A percentile compares a stretch with the other conserved stretches of the same genome.
Evolutionary conservation across 768 basidiomycete species (phyloP).

Genomic region (Tylopilus cervinicoccineus): DNA sequence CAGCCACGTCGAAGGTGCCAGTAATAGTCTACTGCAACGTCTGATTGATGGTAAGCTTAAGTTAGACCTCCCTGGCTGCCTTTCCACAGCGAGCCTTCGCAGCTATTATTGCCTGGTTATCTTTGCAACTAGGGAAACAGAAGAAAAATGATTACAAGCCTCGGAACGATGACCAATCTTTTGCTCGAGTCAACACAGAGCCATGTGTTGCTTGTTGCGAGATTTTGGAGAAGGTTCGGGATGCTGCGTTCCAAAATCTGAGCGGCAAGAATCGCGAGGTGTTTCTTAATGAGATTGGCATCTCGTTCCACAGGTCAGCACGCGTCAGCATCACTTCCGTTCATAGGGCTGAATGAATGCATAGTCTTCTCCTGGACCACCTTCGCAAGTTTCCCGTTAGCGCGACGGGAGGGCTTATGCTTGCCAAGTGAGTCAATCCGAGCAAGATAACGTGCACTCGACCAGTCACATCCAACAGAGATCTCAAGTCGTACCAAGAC

Average conservation of each 20-base stretch:
- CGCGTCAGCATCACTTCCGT: not conserved
- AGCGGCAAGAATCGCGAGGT: constrained; percentile 92
- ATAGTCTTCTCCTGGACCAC: constrained; percentile 87
- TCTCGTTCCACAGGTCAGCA: constrained; percentile 83
- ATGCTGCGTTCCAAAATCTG: constrained; percentile 68
- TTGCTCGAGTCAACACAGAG: constrained; percentile 92
- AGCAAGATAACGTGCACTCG: not conserved
- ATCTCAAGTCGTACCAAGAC: constrained; percentile 96
- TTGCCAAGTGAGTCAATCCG: constrained; percentile 79
- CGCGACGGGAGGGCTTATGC: constrained; percentile 94
- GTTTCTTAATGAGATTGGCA: constrained; percentile 91
- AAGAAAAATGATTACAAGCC: constrained; percentile 98
- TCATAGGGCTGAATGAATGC: constrained; percentile 8
- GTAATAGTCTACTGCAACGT: constrained; percentile 76
- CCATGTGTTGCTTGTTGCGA: constrained; percentile 88
- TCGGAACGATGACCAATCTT: constrained; percentile 91
- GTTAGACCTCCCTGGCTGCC: not conserved
- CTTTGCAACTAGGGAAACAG: constrained; percentile 78
- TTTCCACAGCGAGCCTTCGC: not conserved
- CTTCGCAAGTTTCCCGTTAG: constrained; percentile 95
- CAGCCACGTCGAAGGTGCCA: constrained; percentile 77
- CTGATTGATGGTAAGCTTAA: constrained; percentile 68
- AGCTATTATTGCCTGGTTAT: constrained; percentile 77
- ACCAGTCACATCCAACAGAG: constrained; percentile 45
- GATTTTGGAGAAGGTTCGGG: constrained; percentile 73